Percentiles rank a stretch among this genome's conserved stretches.
Conservation (phyloP, 2,329 filamentous ascomycete genomes). For the Epicoccum nigrum region DNA sequence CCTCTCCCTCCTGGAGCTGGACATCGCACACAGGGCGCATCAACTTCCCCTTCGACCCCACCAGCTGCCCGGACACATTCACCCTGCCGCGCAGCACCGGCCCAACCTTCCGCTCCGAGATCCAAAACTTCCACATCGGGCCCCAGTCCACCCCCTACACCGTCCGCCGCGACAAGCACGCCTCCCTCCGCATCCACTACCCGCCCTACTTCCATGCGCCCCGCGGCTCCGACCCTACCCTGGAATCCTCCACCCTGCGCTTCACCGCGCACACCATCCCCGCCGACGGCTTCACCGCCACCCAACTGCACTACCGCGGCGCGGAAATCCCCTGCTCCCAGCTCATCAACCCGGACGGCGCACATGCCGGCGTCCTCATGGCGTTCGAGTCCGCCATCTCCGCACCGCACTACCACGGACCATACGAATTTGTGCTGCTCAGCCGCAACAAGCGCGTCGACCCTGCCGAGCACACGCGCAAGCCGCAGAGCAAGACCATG, state of each 20-base stretch:
- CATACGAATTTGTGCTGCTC: slow-evolving; percentile 39
- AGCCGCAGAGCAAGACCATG: slow-evolving; percentile 23
- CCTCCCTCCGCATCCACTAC: slow-evolving; percentile 30
- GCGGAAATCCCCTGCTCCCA: slow-evolving; percentile 34
- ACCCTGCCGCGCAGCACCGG: slow-evolving; percentile 26
- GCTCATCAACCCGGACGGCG: slow-evolving; percentile 28
- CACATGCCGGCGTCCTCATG: slow-evolving; percentile 43
- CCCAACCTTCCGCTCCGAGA: slow-evolving; percentile 38
- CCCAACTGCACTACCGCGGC: slow-evolving; percentile 31
- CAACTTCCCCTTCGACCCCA: slow-evolving; percentile 44
- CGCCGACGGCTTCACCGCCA: slow-evolving; percentile 32
- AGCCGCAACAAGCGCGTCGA: slow-evolving; percentile 36
- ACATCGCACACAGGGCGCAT: slow-evolving; percentile 32
- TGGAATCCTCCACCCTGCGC: slow-evolving; percentile 31
- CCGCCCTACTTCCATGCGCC: slow-evolving; percentile 36
- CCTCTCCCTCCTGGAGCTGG: slow-evolving; percentile 45
- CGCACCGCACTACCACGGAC: slow-evolving; percentile 22
- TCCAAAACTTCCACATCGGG: slow-evolving; percentile 35
- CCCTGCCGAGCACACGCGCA: slow-evolving; percentile 18
- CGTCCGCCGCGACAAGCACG: slow-evolving; percentile 34
- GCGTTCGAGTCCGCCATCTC: slow-evolving; percentile 32
- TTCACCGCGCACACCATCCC: slow-evolving; percentile 36
- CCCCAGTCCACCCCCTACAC: slow-evolving; percentile 32
- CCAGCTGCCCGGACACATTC: slow-evolving; percentile 38
- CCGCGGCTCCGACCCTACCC: slow-evolving; percentile 23